Conservation (phyloP, 1,139 yeast genomes). For the Hanseniaspora gamundiae region DNA sequence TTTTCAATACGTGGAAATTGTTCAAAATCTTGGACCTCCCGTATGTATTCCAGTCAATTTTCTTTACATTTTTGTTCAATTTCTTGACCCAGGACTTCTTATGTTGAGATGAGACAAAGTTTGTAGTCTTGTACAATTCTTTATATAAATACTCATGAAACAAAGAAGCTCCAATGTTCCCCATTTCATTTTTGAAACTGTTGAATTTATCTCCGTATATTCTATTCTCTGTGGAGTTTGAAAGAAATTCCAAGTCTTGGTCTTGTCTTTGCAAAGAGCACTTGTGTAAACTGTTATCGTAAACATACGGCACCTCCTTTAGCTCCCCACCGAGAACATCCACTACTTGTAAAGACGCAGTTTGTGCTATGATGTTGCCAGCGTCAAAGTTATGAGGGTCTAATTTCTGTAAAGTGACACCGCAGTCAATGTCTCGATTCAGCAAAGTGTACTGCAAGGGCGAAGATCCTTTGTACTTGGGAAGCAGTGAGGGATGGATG, state of each 20-base stretch:
- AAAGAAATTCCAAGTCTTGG: not conserved
- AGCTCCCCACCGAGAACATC: not conserved
- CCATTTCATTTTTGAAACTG: constrained; percentile 1
- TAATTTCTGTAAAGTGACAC: constrained; percentile 80
- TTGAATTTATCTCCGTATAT: not conserved
- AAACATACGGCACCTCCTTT: not conserved
- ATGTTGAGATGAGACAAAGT: constrained; percentile 21
- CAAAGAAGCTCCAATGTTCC: not conserved
- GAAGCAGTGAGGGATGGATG: constrained; percentile 87
- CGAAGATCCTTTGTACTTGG: constrained; percentile 76
- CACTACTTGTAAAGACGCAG: constrained; percentile 20
- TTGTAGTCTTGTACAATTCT: constrained; percentile 10
- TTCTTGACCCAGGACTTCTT: constrained; percentile 47
- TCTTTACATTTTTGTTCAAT: constrained; percentile 30
- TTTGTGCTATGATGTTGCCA: constrained; percentile 61
- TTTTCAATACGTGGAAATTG: constrained; percentile 30
- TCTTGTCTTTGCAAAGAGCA: not conserved
- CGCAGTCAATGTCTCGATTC: constrained; percentile 51
- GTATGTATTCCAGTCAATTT: constrained; percentile 34
- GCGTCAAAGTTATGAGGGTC: constrained; percentile 80
- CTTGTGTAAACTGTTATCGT: not conserved
- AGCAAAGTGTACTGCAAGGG: constrained; percentile 77
- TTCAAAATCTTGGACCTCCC: constrained; percentile 33
- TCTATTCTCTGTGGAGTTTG: not conserved
- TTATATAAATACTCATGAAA: not conserved